Percentiles rank a stretch among this genome's conserved stretches.
These are phyloP conservation scores for Plasmopara viticola DNA, from an alignment of 352 stramenopile genomes.

Conservation along the genomic window DNA sequence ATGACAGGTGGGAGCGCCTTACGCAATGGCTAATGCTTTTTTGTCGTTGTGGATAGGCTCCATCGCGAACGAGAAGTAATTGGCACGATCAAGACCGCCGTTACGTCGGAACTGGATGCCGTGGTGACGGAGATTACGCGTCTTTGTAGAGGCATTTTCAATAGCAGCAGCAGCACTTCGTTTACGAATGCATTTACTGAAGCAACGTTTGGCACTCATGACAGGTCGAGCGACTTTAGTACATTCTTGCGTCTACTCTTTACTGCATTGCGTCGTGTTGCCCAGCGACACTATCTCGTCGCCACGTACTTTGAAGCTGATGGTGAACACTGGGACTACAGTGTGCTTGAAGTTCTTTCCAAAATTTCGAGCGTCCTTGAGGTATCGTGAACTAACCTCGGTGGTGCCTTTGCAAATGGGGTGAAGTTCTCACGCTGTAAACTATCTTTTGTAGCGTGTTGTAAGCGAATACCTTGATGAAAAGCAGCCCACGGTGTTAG, in stretches of 20 bases:
- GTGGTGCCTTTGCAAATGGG: neutral
- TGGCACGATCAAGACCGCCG: conserved; percentile 61
- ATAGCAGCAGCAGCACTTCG: conserved; percentile 65
- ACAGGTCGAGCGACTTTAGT: conserved; percentile 59
- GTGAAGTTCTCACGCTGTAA: neutral
- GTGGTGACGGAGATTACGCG: conserved; percentile 57
- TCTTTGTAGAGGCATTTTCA: conserved; percentile 69
- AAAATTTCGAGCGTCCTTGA: conserved; percentile 60
- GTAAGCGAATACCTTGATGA: conserved; percentile 68
- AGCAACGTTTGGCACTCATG: conserved; percentile 59
- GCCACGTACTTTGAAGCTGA: conserved; percentile 56
- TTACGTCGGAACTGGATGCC: conserved; percentile 56
- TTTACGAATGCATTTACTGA: conserved; percentile 72
- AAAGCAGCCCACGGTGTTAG: conserved; percentile 10
- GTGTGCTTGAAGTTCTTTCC: conserved; percentile 56
- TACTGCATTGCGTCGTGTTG: conserved; percentile 55
- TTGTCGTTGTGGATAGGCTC: conserved; percentile 31
- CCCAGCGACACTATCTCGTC: conserved; percentile 63
- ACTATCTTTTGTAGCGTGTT: conserved; percentile 27
- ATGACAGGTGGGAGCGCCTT: neutral
- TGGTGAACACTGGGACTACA: conserved; percentile 58
- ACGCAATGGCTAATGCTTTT: neutral
- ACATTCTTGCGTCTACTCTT: conserved; percentile 64
- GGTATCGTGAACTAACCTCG: conserved; percentile 17
- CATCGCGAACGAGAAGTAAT: conserved; percentile 73